A percentile compares a stretch with the other conserved stretches of the same genome.
Conservation (phyloP, 495 filamentous ascomycete genomes). For the Bombardia bombarda region DNA sequence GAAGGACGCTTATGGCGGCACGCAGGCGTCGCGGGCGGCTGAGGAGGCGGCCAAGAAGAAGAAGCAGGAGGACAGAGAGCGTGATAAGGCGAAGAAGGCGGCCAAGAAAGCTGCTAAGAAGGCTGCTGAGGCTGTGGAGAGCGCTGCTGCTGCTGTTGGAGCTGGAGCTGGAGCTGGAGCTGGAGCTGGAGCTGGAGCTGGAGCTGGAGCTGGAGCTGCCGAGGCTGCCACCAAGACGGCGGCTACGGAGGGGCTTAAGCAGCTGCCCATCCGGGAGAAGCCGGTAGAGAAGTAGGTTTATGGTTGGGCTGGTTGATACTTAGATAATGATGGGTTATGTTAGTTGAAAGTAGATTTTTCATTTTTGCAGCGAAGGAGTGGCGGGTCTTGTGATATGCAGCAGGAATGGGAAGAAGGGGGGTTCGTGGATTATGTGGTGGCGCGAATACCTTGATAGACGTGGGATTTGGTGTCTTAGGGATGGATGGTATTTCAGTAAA, state of each 20-base stretch:
- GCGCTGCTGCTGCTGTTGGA: too few relatives aligned
- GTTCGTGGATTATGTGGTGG: too few relatives aligned
- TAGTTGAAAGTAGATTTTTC: too few relatives aligned
- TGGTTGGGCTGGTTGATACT: background rate
- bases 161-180: too few relatives aligned
- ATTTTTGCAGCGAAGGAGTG: too few relatives aligned
- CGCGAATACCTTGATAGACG: too few relatives aligned
- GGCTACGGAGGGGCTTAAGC: conserved; percentile 14
- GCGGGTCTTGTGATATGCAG: too few relatives aligned
- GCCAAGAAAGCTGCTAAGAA: conserved; percentile 12
- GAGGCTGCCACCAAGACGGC: conserved; percentile 4
- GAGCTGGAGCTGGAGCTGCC: conserved; percentile 1
- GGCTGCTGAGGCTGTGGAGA: conserved; percentile 3
- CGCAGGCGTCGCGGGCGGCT: conserved; percentile 42
- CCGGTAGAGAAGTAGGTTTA: conserved; percentile 12
- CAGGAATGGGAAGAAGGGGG: too few relatives aligned
- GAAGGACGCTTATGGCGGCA: conserved; percentile 73
- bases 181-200: too few relatives aligned
- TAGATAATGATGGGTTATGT: background rate
- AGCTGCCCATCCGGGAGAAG: conserved; percentile 19
- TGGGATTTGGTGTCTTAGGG: too few relatives aligned
- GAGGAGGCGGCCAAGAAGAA: conserved; percentile 40
- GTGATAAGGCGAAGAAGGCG: conserved; percentile 22
- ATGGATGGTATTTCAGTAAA: too few relatives aligned
- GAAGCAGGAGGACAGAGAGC: conserved; percentile 20